Base-by-base conservation (phyloP, 306 rosid genomes). In the Citrullus amarus region DNA sequence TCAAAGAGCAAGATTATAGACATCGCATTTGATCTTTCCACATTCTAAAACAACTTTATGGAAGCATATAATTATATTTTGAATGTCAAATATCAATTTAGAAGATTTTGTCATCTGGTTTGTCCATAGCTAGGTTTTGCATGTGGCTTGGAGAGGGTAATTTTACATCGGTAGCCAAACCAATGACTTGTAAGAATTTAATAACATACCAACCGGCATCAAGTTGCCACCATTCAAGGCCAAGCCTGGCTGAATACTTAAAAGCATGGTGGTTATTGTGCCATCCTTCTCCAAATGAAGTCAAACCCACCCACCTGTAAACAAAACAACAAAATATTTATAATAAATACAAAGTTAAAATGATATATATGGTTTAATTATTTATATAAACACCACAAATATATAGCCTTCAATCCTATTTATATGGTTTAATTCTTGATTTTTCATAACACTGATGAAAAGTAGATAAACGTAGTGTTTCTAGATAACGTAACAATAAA, bases 211-310 rank as follows among this genome's bases (percentile, higher is more conserved):
- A 90, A 78, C 91, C 86, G 82, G 82, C 48, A 78, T 90, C 95
- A 60, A 90, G 30, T 81, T 90, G 85, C 92, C 95, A 90, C 95
- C 92, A 90, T 79, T 88, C 86, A 28, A 90, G 79, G 22, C 95
- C 95, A 82, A 86, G 88, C 63, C 89, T 18, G 36, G 95, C 92
- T 65, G 95, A 90, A 76, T 72, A 86, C 75, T 85, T 87, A 84
- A 90, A 90, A 12, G 95, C 95, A 81, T 90, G 95, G 82, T 90
- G 95, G 39, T 90, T 90, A 72, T 90, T 90, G 77, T 90, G 95
- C 92, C 95, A 90, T 34, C 92, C 95, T 48, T 90, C 92, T 22
- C 95, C 95, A 85, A 81, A 85, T 79, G 95, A 82, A 67, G 88
- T 83, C 80, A 90, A 61, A 3, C 89, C 88, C 79, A 90, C 90